Percentiles rank a stretch among this genome's conserved stretches.
Evolutionary conservation across 805 yeast species (phyloP).

Genomic region (Saturnispora dispora): DNA sequence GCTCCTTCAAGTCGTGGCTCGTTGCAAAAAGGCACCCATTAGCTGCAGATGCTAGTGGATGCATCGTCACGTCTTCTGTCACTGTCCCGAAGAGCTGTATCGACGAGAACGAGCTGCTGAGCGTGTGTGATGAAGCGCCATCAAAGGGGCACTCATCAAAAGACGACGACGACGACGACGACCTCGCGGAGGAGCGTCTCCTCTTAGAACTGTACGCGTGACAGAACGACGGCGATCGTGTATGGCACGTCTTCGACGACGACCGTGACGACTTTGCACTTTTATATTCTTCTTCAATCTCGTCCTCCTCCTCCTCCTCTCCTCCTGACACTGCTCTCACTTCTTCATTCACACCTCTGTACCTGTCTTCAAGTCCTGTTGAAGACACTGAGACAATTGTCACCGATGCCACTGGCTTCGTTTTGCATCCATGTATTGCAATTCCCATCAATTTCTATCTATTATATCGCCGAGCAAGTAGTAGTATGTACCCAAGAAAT

Average conservation of each 20-base stretch:
- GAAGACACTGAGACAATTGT: background rate
- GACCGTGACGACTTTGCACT: background rate
- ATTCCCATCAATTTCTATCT: background rate
- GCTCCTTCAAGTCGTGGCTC: background rate
- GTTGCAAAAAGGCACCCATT: background rate
- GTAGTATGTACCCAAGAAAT: background rate
- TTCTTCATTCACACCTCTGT: background rate
- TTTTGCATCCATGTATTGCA: background rate
- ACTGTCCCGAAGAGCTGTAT: background rate
- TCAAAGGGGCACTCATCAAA: background rate
- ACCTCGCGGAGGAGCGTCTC: background rate
- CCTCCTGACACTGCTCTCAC: background rate
- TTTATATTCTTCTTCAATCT: background rate
- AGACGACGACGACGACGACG: background rate
- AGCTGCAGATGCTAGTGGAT: background rate
- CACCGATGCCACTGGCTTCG: background rate
- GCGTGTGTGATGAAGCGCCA: background rate
- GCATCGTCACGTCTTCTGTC: background rate
- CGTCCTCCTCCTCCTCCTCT: background rate
- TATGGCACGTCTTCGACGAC: background rate
- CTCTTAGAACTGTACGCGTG: background rate
- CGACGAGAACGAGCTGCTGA: conserved; percentile 1
- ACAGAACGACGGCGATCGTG: conserved; percentile 3
- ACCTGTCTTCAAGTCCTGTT: background rate
- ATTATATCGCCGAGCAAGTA: background rate